Conservation (phyloP, 768 basidiomycete genomes). For the Agaricus blazei region DNA sequence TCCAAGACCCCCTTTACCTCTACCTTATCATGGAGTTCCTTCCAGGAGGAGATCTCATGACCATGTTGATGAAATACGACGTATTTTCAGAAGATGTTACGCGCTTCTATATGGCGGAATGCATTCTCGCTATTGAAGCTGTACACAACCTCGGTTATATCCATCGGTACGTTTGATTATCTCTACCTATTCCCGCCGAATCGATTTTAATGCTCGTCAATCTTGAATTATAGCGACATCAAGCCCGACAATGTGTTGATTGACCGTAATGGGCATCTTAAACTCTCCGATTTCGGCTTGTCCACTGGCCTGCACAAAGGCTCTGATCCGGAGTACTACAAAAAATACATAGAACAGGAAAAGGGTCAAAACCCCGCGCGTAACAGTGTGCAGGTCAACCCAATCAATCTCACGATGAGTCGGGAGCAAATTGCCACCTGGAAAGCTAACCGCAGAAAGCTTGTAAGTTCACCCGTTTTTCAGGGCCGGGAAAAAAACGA, state of each 20-base stretch:
- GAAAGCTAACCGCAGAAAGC: slow-evolving; percentile 96
- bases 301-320: slow-evolving; percentile 97
- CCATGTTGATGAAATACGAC: slow-evolving; percentile 99
- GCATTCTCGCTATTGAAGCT: slow-evolving; percentile 95
- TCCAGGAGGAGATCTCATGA: slow-evolving; percentile 97
- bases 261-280: slow-evolving; percentile 94
- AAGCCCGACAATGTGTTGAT: slow-evolving; percentile 99
- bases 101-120: slow-evolving; percentile 98
- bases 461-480: slow-evolving; percentile 43
- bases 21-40: slow-evolving; percentile 93
- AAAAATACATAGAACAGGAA: slow-evolving; percentile 79
- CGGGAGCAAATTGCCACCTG: slow-evolving; percentile 97
- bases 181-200: neutral
- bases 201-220: neutral
- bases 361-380: slow-evolving; percentile 62
- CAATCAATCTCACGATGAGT: slow-evolving; percentile 96
- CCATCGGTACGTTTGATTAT: slow-evolving; percentile 64
- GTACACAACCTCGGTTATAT: slow-evolving; percentile 99
- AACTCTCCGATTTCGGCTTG: slow-evolving; percentile 96
- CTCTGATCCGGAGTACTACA: slow-evolving; percentile 92
- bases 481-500: neutral
- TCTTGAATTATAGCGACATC: slow-evolving; percentile 69
- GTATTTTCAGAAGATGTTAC: slow-evolving; percentile 98
- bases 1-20: slow-evolving; percentile 93
- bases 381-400: slow-evolving; percentile 97